A percentile compares a stretch with the other conserved stretches of the same genome.
Evolutionary conservation across 305 asterid species (phyloP).

Genomic region (Fraxinus velutina): DNA sequence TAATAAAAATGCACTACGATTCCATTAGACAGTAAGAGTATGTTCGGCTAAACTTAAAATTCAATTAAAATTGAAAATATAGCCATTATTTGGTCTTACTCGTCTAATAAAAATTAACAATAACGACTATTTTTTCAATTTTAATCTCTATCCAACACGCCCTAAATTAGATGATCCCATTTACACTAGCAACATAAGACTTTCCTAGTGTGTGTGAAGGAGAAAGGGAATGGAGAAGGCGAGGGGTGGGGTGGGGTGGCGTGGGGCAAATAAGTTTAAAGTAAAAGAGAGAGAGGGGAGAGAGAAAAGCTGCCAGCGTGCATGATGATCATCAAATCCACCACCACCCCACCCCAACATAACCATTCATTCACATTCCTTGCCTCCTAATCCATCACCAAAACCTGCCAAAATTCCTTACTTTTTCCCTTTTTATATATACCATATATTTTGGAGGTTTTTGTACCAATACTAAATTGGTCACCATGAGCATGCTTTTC

Average conservation of each 20-base stretch:
- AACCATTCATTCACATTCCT: constrained; percentile 35
- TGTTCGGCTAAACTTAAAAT: too few relatives aligned
- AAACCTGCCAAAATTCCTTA: constrained; percentile 41
- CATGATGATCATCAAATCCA: constrained; percentile 44
- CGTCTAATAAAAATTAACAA: too few relatives aligned
- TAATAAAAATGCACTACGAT: background rate
- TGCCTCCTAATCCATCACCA: constrained; percentile 65
- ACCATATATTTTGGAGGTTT: constrained; percentile 11
- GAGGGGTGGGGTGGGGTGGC: constrained; percentile 20
- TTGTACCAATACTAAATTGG: constrained; percentile 21
- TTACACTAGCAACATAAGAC: background rate
- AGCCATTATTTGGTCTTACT: too few relatives aligned
- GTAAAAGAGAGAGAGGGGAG: background rate
- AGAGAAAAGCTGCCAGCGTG: constrained; percentile 85
- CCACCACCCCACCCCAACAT: constrained; percentile 26
- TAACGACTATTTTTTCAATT: too few relatives aligned
- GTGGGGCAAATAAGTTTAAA: constrained; percentile 46
- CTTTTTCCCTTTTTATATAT: constrained; percentile 31
- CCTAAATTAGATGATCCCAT: background rate
- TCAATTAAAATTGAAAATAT: too few relatives aligned
- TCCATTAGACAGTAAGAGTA: background rate
- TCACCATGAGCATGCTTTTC: constrained; percentile 46
- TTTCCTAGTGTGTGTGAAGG: background rate
- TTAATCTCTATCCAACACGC: too few relatives aligned
- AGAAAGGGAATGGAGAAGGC: background rate